These are phyloP conservation scores for Telfairia occidentalis DNA, from an alignment of 331 rosid genomes.

Conservation along the genomic window DNA sequence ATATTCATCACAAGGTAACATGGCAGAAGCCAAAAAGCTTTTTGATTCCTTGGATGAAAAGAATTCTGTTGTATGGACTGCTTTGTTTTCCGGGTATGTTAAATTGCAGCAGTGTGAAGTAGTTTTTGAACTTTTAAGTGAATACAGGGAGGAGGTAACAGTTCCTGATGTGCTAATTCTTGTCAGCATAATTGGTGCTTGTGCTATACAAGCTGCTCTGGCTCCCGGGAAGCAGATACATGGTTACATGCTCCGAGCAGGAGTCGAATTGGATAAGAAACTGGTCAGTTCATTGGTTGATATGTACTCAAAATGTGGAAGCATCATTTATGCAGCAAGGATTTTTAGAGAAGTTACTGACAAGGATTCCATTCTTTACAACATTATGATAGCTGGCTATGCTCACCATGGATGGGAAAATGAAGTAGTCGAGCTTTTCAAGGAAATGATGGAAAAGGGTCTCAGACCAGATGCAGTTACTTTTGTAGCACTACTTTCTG, in stretches of 20 bases:
- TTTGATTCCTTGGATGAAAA: slow-evolving; percentile 45
- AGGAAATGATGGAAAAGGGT: slow-evolving; percentile 42
- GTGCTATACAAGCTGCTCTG: slow-evolving; percentile 57
- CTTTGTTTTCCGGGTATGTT: slow-evolving; percentile 58
- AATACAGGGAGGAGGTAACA: slow-evolving; percentile 25
- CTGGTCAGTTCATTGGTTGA: slow-evolving; percentile 51
- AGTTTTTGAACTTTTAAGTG: slow-evolving; percentile 48
- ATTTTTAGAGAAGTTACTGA: slow-evolving; percentile 25
- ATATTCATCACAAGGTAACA: slow-evolving; percentile 54
- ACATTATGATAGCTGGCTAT: slow-evolving; percentile 70
- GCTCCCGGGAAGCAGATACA: slow-evolving; percentile 62
- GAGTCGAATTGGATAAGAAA: slow-evolving; percentile 35
- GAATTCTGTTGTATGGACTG: slow-evolving; percentile 54
- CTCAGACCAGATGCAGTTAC: slow-evolving; percentile 51
- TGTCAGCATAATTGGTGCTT: slow-evolving; percentile 46
- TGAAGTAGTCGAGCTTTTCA: slow-evolving; percentile 43
- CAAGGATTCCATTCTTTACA: slow-evolving; percentile 43
- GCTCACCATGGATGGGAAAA: slow-evolving; percentile 62
- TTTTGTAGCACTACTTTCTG: slow-evolving; percentile 66
- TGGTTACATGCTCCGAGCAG: slow-evolving; percentile 38
- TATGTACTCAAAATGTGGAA: slow-evolving; percentile 84
- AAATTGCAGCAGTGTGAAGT: slow-evolving; percentile 46
- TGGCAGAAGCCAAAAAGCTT: slow-evolving; percentile 45
- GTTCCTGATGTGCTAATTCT: slow-evolving; percentile 40
- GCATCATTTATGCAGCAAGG: slow-evolving; percentile 39